A percentile compares a stretch with the other conserved stretches of the same genome.
Conservation (phyloP, 768 basidiomycete species). For the Suillus americanus region DNA sequence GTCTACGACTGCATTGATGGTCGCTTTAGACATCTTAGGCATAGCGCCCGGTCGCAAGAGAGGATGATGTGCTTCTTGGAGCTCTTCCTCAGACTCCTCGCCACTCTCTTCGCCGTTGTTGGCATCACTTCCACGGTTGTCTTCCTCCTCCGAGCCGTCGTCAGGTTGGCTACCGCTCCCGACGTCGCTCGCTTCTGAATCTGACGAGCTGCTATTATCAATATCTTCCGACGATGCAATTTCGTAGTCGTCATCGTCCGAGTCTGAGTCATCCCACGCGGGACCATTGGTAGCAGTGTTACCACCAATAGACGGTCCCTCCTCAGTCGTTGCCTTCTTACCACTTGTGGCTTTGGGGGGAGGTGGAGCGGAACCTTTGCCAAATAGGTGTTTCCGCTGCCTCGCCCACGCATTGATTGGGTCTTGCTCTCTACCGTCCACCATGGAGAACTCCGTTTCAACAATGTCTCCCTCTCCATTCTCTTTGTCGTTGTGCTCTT, state of each 20-base stretch:
- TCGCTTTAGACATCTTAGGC: constrained; percentile 66
- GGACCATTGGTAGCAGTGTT: constrained; percentile 21
- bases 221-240: constrained; percentile 40
- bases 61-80: constrained; percentile 60
- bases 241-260: constrained; percentile 38
- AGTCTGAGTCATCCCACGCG: constrained; percentile 34
- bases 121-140: constrained; percentile 32
- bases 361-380: constrained; percentile 22
- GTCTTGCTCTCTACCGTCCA: constrained; percentile 69
- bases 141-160: constrained; percentile 26
- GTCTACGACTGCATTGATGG: constrained; percentile 62
- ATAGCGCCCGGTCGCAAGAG: constrained; percentile 65
- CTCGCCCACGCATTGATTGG: constrained; percentile 68
- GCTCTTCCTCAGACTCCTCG: constrained; percentile 40
- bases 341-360: constrained; percentile 1
- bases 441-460: constrained; percentile 70
- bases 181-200: constrained; percentile 32
- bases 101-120: constrained; percentile 36
- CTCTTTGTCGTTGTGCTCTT: constrained; percentile 22
- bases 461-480: constrained; percentile 46
- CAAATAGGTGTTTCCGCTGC: constrained; percentile 55
- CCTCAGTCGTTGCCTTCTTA: constrained; percentile 8
- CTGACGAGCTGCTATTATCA: constrained; percentile 42
- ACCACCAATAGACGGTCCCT: constrained; percentile 4
- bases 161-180: constrained; percentile 26